Percentiles rank a stretch among this genome's conserved stretches.
phyloP scores from a whole-genome alignment of 2,329 filamentous ascomycete genomes.

The Exutisphaerella laricina region DNA sequence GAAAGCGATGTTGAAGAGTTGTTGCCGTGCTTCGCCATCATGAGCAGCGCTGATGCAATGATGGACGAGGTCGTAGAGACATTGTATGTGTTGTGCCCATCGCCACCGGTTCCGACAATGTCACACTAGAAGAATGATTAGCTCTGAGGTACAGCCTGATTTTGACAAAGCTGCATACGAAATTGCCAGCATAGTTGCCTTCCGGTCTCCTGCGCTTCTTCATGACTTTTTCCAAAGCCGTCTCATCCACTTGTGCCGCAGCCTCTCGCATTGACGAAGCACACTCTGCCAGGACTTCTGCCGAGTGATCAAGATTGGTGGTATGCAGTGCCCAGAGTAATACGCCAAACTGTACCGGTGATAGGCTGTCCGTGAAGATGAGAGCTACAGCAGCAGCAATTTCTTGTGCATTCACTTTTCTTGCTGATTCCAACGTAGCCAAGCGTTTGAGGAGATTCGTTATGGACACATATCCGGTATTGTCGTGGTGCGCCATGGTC shows the following conservation, averaged over 20 bases:
- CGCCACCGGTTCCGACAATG: conserved; percentile 95
- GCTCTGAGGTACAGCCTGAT: not conserved
- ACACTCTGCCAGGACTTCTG: conserved; percentile 81
- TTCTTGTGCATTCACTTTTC: conserved; percentile 62
- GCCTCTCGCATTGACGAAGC: conserved; percentile 78
- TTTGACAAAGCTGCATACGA: conserved; percentile 53
- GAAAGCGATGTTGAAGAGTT: conserved; percentile 92
- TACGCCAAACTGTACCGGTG: conserved; percentile 80
- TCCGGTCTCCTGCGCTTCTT: conserved; percentile 56
- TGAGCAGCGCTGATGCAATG: conserved; percentile 74
- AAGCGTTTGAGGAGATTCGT: conserved; percentile 68
- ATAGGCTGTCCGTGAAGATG: conserved; percentile 86
- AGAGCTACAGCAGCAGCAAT: conserved; percentile 85
- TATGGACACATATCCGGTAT: conserved; percentile 45
- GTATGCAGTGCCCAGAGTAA: conserved; percentile 90
- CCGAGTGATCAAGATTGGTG: conserved; percentile 73
- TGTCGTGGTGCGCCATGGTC: conserved; percentile 15
- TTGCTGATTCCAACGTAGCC: conserved; percentile 42
- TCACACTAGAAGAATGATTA: conserved; percentile 55
- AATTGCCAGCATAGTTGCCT: conserved; percentile 72
- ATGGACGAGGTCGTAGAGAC: conserved; percentile 95
- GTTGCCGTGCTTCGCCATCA: conserved; percentile 94
- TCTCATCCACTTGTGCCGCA: conserved; percentile 64
- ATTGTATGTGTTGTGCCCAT: conserved; percentile 97
- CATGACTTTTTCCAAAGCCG: conserved; percentile 57